phyloP scores from a whole-genome alignment of 2,329 filamentous ascomycete genomes.

The Xylaria digitata region DNA sequence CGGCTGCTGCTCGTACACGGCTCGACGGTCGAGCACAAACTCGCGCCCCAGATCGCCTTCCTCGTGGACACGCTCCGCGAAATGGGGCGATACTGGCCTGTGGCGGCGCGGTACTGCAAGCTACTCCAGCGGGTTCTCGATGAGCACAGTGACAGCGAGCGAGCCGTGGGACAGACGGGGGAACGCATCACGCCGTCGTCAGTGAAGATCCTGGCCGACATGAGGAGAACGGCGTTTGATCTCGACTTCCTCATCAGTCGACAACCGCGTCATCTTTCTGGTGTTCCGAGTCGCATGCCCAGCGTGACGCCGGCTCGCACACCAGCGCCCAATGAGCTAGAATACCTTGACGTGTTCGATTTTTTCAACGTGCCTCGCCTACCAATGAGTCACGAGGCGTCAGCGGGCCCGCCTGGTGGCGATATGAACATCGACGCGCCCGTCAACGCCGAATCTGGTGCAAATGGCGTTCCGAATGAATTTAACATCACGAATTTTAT shows the following conservation, averaged over 20 bases:
- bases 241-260: conserved; percentile 89
- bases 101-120: conserved; percentile 83
- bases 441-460: conserved; percentile 38
- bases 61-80: conserved; percentile 84
- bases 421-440: conserved; percentile 39
- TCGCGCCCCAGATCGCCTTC: conserved; percentile 81
- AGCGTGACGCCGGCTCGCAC: conserved; percentile 72
- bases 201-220: conserved; percentile 88
- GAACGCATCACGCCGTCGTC: conserved; percentile 83
- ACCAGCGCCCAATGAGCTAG: conserved; percentile 83
- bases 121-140: conserved; percentile 86
- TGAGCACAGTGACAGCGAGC: conserved; percentile 83
- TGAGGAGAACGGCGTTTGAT: conserved; percentile 90
- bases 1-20: conserved; percentile 89
- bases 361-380: conserved; percentile 92
- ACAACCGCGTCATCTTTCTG: conserved; percentile 69
- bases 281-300: conserved; percentile 58
- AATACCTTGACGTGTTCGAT: conserved; percentile 92
- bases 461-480: conserved; percentile 62
- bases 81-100: conserved; percentile 86
- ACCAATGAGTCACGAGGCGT: conserved; percentile 58
- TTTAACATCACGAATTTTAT: conserved; percentile 84
- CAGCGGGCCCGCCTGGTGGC: conserved; percentile 37
- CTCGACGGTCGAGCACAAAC: conserved; percentile 85
- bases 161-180: conserved; percentile 62